These are phyloP conservation scores for Coniochaeta sp. DNA, from an alignment of 2,329 filamentous ascomycete genomes.

Conservation along the genomic window DNA sequence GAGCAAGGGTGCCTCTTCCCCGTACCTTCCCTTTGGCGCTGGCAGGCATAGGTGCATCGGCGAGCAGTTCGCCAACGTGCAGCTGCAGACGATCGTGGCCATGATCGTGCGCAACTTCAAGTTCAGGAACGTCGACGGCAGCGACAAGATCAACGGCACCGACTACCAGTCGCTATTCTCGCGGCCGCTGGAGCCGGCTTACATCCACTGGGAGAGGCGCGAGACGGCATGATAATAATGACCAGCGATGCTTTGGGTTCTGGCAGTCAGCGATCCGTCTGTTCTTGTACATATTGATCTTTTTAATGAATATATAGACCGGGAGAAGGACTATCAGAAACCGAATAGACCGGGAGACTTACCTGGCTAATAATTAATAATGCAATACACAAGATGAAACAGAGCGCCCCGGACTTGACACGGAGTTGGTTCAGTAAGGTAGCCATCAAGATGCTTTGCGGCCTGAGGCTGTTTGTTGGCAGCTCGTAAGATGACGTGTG, in stretches of 20 bases:
- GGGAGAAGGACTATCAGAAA: background rate
- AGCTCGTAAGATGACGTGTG: background rate
- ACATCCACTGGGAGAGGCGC: conserved; percentile 69
- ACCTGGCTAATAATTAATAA: conserved; percentile 1
- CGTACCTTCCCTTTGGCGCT: conserved; percentile 90
- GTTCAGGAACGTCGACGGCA: conserved; percentile 68
- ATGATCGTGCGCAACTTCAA: conserved; percentile 73
- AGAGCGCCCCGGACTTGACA: background rate
- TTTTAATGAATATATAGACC: background rate
- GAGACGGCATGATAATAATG: conserved; percentile 25
- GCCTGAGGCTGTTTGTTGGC: background rate
- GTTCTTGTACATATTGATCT: background rate
- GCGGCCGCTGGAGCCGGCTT: conserved; percentile 61
- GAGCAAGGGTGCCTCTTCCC: conserved; percentile 81
- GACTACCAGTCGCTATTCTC: conserved; percentile 68
- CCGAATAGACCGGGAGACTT: background rate
- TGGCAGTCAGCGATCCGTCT: background rate
- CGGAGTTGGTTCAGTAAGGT: background rate
- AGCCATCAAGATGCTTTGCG: background rate
- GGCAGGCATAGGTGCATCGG: conserved; percentile 92
- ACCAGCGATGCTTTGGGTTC: background rate
- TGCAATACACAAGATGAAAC: background rate
- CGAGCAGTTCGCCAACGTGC: conserved; percentile 91
- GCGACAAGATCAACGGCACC: conserved; percentile 58
- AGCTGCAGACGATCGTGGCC: conserved; percentile 79